Conservation (phyloP, 2,329 filamentous ascomycete genomes). For the Colletotrichum tamarilloi region DNA sequence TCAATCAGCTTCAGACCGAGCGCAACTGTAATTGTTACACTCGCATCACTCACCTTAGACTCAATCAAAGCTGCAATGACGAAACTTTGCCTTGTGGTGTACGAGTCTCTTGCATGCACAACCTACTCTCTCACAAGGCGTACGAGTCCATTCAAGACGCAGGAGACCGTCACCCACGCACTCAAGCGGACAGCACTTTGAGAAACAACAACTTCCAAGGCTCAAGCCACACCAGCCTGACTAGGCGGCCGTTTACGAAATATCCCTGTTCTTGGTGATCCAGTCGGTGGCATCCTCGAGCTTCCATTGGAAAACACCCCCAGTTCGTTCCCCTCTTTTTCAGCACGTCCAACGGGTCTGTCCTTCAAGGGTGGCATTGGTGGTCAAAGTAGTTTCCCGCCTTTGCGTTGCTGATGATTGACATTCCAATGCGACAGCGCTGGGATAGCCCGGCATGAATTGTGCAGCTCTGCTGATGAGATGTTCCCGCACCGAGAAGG, state of each 20-base stretch:
- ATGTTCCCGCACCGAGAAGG: neutral
- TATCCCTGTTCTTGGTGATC: neutral
- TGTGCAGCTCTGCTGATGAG: constrained; percentile 16
- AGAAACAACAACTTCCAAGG: neutral
- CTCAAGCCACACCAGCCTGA: neutral
- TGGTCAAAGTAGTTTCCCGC: constrained; percentile 12
- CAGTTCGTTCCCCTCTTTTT: constrained; percentile 12
- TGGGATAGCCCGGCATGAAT: constrained; percentile 4
- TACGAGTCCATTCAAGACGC: neutral
- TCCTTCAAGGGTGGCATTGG: neutral
- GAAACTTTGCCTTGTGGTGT: neutral
- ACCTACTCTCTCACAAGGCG: neutral
- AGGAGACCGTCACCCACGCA: neutral
- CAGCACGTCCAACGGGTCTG: constrained; percentile 11
- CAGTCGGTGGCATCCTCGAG: neutral
- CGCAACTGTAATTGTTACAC: neutral
- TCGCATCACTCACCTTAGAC: no score
- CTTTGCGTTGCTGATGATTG: constrained; percentile 12
- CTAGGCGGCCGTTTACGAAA: neutral
- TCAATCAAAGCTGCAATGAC: neutral
- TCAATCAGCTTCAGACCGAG: neutral
- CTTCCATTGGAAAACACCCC: constrained; percentile 20
- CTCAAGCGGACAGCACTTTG: neutral
- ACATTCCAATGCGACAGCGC: neutral
- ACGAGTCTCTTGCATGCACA: neutral